Evolutionary conservation across 768 basidiomycete genomes (phyloP), one percentile per base, ranked within the genome.

Genomic region (Tricholoma flavovirens): DNA sequence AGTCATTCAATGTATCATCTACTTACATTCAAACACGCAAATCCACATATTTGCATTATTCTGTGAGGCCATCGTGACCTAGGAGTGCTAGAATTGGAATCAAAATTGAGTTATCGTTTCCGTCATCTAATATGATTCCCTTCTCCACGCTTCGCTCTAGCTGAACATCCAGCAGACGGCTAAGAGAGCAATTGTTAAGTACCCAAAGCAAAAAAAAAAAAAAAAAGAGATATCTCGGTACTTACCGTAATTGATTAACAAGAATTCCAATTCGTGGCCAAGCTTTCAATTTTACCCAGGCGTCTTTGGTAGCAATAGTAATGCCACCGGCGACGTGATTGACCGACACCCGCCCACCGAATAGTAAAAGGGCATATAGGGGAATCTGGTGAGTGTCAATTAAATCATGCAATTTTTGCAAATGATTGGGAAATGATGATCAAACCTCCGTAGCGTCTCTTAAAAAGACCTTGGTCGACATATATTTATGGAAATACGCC

Each of bases 181-280:
- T 87, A 60, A 15, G 5, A 48, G 6, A 17, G n/a, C 11, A 45
- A 55, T 32, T 51, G 10, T 30, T 43, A 22, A 32, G 50, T 11
- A 24, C 21, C 22, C 26, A 38, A 55, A 17, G n/a, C 21, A 21
- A n/a, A 6, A 24, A 43, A 48, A n/a, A n/a, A n/a, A n/a, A n/a
- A n/a, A n/a, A n/a, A n/a, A n/a, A n/a, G n/a, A n/a, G n/a, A n/a
- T n/a, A 24, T 5, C 21, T 35, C 2, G 14, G 35, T 21, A 68
- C 76, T 58, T 66, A 89, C 90, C 90, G 78, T 10, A 94, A 71
- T 60, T 93, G 90, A 64, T 93, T 93, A 40, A 92, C 88, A 26
- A 97, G 78, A 10, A 93, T 84, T 1, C 93, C 93, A 49, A 96
- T 95, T 8, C 93, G 81, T n/a, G 94, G 89, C 83, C 87, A 90